Evolutionary conservation across 2,329 filamentous ascomycete species (phyloP), one percentile per base, ranked within the genome.

Genomic region (Diaporthe ampelina): DNA sequence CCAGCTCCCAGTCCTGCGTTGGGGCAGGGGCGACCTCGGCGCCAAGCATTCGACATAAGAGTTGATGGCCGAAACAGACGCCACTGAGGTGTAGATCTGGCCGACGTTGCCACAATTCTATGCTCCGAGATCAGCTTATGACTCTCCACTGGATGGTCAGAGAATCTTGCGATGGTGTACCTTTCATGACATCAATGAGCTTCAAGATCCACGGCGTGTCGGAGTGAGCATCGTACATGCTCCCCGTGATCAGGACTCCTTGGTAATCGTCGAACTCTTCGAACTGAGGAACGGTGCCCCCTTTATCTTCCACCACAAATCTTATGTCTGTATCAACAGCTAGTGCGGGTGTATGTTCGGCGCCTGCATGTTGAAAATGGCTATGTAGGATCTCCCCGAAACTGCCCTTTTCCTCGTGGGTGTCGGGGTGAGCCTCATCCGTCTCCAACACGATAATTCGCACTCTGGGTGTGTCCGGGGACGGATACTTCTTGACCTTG

Each of bases 1-100:
- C 90, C 13, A 93, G 85, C 80, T 97, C 94, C 94, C 94, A 97
- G 32, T 88, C 84, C 10, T 92, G 91, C 24, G 85, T 82, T 19
- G 91, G 88, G 76, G 90, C 92, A 40, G 91, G 86, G 21, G 87
- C 91, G 2, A 95, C 92, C 76, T 90, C 89, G n/a, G 86, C 89
- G 8, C 91, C 93, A 73, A 95, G 82, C 1, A 94, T 92, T 40
- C 94, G 88, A 1, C 91, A 92, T 43, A 97, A 85, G 76, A 97
- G 91, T 82, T 96, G 94, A 79, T 96, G 94, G 8, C 94, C 94
- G 81, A 95, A 95, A 82, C 94, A 97, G 13, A 95, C 90, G 3
- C 94, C 94, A 24, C 95, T 89, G 45, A 95, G 83, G 45, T 86
- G 85, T 61, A 90, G 87, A 26, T 88, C 85, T 1, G 88, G 88